A percentile compares a stretch with the other conserved stretches of the same genome.
Conservation (phyloP, 2,329 filamentous ascomycete species). For the Exophiala viscosa region DNA sequence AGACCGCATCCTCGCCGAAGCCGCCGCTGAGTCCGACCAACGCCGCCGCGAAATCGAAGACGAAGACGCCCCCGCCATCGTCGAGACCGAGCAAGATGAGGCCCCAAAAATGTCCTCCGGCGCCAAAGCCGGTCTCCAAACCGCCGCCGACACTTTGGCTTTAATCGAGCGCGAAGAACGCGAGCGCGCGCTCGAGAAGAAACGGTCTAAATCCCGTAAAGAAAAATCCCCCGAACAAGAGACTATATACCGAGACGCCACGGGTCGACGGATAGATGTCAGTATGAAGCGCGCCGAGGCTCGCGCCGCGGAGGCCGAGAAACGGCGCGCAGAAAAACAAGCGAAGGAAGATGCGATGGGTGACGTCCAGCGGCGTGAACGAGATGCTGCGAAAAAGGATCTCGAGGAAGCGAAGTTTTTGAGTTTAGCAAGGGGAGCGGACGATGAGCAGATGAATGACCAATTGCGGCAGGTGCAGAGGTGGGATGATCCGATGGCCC, state of each 20-base stretch:
- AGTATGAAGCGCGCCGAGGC: slow-evolving; percentile 86
- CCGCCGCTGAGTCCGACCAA: slow-evolving; percentile 63
- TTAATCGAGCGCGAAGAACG: slow-evolving; percentile 64
- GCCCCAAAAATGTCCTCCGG: slow-evolving; percentile 77
- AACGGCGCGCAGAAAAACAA: slow-evolving; percentile 59
- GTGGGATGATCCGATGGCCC: slow-evolving; percentile 93
- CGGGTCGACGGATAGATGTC: slow-evolving; percentile 88
- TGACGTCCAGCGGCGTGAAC: slow-evolving; percentile 73
- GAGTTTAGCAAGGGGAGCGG: slow-evolving; percentile 72
- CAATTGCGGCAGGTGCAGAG: slow-evolving; percentile 71
- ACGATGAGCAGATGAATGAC: slow-evolving; percentile 81
- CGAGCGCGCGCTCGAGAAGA: slow-evolving; percentile 43
- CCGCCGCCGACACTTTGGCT: slow-evolving; percentile 70
- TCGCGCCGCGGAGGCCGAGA: slow-evolving; percentile 71
- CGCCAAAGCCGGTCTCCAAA: slow-evolving; percentile 81
- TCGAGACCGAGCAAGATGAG: slow-evolving; percentile 28
- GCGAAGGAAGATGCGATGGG: slow-evolving; percentile 72
- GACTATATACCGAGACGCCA: slow-evolving; percentile 93
- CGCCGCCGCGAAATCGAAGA: slow-evolving; percentile 44
- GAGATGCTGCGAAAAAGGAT: slow-evolving; percentile 60
- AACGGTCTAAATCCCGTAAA: slow-evolving; percentile 7
- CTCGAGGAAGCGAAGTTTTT: slow-evolving; percentile 79
- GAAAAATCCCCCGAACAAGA: slow-evolving; percentile 54
- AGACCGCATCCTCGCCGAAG: slow-evolving; percentile 72
- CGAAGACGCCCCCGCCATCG: slow-evolving; percentile 45